A percentile compares a stretch with the other conserved stretches of the same genome.
phyloP scores from a whole-genome alignment of 768 basidiomycete genomes.

The Butyriboletus loyo region DNA sequence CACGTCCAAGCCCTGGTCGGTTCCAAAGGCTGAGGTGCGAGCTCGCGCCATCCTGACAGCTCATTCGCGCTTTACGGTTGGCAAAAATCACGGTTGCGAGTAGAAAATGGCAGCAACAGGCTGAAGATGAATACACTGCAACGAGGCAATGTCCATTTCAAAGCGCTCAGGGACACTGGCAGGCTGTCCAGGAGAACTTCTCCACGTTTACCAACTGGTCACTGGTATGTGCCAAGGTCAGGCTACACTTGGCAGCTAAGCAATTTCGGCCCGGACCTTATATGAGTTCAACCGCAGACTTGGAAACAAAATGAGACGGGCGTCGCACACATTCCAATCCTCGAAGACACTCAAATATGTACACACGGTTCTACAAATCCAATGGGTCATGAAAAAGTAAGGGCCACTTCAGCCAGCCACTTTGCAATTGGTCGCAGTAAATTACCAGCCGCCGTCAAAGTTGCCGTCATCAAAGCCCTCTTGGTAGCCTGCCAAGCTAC shows the following conservation, averaged over 20 bases:
- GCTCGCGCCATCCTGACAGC: neutral
- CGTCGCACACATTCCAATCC: neutral
- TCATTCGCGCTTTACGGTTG: conserved; percentile 7
- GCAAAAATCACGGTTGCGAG: neutral
- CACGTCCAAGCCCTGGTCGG: neutral
- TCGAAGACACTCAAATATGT: neutral
- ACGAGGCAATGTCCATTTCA: neutral
- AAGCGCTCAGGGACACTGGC: neutral
- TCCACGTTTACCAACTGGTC: neutral
- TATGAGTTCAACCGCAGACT: no score
- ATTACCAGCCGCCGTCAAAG: conserved; percentile 8
- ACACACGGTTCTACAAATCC: conserved; percentile 18
- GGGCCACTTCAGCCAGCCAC: neutral
- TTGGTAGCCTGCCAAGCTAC: conserved; percentile 28
- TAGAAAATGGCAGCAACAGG: neutral
- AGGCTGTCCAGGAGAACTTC: neutral
- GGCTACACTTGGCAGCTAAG: no score
- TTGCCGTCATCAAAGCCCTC: conserved; percentile 19
- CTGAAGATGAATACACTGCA: neutral
- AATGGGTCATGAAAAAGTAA: neutral
- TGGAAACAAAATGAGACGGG: neutral
- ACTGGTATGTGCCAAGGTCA: no score
- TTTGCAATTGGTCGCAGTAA: neutral
- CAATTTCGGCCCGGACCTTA: no score
- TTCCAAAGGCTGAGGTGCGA: neutral